Evolutionary conservation across 148 eudicot genomes (phyloP), one percentile per base, ranked within the genome.

Genomic region (Persicaria maculosa): DNA sequence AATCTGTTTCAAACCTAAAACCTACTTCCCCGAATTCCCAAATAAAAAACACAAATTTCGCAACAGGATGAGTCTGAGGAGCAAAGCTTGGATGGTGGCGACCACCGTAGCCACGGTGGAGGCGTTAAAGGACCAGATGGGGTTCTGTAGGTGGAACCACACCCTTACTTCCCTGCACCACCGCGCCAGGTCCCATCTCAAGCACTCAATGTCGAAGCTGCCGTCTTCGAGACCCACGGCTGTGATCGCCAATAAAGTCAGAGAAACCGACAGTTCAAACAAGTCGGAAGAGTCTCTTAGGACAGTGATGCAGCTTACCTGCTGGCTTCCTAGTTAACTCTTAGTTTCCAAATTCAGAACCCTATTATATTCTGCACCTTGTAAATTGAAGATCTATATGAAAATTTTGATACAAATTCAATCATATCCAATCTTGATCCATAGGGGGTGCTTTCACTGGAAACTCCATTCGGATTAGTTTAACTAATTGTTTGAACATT

Each of bases 121-220:
- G 50, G 72, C 72, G 11, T 69, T 69, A 0, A 69, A 69, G 50
- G 72, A 69, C 15, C 72, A 69, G 72, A 10, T 62, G n/a, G 72
- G 72, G 15, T 69, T 69, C 22, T 69, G 72, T 47, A 69, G 72
- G 72, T 69, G 72, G 72, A 69, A 69, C 72, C 52, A 69, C 72
- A 45, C 72, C 72, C 9, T 69, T 5, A 69, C 50, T n/a, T 6
- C 72, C 72, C 25, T 69, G 52, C 72, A 69, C 72, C 72, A 69
- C 36, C 72, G 31, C 25, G 72, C 72, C 48, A 44, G 6, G 50
- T 6, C 8, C 72, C 9, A 44, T 44, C 72, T 69, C 72, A 69
- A 69, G 25, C 50, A 69, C 31, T 25, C 72, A 19, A 45, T 10
- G 25, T 22, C 25, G 25, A 69, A 69, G 50, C 0, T 44, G 22